Conservation (phyloP, 23 red algal genomes). For the Gracilariopsis chorda region DNA sequence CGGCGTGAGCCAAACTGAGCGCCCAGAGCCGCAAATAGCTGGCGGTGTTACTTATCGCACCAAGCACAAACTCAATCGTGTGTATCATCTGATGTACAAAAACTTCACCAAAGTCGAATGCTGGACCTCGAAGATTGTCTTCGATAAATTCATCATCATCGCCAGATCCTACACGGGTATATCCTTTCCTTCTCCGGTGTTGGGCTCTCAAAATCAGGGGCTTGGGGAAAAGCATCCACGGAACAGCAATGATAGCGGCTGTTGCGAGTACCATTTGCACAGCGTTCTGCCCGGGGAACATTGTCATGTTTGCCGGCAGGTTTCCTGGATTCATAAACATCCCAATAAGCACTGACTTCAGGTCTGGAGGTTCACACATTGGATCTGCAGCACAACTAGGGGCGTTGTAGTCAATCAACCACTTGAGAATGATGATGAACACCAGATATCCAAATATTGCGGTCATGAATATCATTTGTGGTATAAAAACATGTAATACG, state of each 20-base stretch:
- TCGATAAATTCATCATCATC: constrained; percentile 27
- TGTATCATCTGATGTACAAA: constrained; percentile 99
- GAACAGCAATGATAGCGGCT: constrained; percentile 82
- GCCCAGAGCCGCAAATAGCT: constrained; percentile 98
- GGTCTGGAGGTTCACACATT: constrained; percentile 78
- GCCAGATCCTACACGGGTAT: neutral
- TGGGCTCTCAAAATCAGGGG: constrained; percentile 79
- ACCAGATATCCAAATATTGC: constrained; percentile 96
- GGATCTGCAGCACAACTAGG: constrained; percentile 64
- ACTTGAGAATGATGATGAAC: constrained; percentile 93
- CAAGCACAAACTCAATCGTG: constrained; percentile 99
- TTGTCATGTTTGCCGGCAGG: constrained; percentile 59
- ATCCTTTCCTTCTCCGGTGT: constrained; percentile 46
- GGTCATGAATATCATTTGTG: constrained; percentile 94
- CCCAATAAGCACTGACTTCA: constrained; percentile 91
- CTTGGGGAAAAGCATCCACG: constrained; percentile 99
- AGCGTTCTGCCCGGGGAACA: constrained; percentile 79
- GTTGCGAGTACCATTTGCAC: constrained; percentile 73
- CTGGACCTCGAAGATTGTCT: constrained; percentile 12
- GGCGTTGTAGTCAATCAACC: constrained; percentile 88
- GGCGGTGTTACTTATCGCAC: constrained; percentile 97
- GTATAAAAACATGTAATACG: constrained; percentile 89
- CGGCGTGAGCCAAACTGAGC: constrained; percentile 88
- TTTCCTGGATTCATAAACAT: constrained; percentile 95
- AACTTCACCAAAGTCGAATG: constrained; percentile 87